Evolutionary conservation across 805 yeast genomes (phyloP).

Genomic region (Candida xiaguanensis): DNA sequence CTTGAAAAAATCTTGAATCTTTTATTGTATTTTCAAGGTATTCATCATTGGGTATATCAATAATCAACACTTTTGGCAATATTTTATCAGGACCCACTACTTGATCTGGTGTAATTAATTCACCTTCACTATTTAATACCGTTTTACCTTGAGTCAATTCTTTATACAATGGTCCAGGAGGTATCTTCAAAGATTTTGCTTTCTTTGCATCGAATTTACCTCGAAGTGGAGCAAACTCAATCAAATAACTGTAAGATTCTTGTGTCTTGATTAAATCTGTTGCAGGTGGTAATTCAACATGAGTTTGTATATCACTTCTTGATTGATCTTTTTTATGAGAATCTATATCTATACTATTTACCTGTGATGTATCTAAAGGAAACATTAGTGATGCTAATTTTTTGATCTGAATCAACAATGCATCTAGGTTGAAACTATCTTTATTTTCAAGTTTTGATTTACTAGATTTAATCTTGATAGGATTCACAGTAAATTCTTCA

Average conservation of each 20-base stretch:
- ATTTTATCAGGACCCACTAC: constrained; percentile 62
- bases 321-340: constrained; percentile 36
- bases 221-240: constrained; percentile 61
- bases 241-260: constrained; percentile 61
- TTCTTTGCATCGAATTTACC: constrained; percentile 70
- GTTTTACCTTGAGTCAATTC: constrained; percentile 56
- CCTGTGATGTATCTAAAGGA: constrained; percentile 44
- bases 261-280: constrained; percentile 25
- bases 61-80: constrained; percentile 58
- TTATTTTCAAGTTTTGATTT: background rate
- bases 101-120: constrained; percentile 57
- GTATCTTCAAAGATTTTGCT: constrained; percentile 69
- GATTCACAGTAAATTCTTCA: constrained; percentile 34
- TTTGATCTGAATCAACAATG: constrained; percentile 16
- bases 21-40: constrained; percentile 36
- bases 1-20: constrained; percentile 30
- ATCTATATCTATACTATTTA: constrained; percentile 34
- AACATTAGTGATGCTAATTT: constrained; percentile 53
- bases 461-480: constrained; percentile 25
- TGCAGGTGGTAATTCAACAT: constrained; percentile 29
- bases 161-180: constrained; percentile 58
- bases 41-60: constrained; percentile 64
- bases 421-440: constrained; percentile 4
- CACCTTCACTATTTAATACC: constrained; percentile 59
- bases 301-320: constrained; percentile 37